Evolutionary conservation across 2,329 filamentous ascomycete genomes (phyloP).

Genomic region (Sarocladiaceae sp.): DNA sequence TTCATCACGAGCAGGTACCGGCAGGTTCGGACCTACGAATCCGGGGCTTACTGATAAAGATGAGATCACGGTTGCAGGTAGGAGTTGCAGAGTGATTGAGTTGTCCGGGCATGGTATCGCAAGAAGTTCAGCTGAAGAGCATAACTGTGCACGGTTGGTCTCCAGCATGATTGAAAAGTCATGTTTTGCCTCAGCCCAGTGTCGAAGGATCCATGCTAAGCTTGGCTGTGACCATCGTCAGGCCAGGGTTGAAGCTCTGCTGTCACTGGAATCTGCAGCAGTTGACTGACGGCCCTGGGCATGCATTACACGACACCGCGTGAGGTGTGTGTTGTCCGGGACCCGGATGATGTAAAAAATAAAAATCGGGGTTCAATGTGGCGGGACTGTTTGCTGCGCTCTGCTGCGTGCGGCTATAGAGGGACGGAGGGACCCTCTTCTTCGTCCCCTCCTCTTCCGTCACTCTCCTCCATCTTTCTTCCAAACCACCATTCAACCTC

Average conservation of each 20-base stretch:
- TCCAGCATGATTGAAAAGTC: neutral
- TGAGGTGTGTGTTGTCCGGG: neutral
- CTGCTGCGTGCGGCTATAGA: neutral
- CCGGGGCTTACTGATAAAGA: neutral
- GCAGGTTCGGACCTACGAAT: neutral
- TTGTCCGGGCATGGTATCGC: no score
- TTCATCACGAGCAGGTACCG: neutral
- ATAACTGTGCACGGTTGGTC: neutral
- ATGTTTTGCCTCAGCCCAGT: neutral
- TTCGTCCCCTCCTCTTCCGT: constrained; percentile 17
- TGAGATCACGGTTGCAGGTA: no score
- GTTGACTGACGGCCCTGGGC: no score
- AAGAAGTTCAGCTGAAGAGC: no score
- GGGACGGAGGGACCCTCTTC: constrained; percentile 3
- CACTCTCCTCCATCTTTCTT: constrained; percentile 7
- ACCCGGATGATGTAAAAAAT: neutral
- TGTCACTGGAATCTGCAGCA: neutral
- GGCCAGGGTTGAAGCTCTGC: neutral
- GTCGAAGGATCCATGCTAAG: neutral
- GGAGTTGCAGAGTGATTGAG: no score
- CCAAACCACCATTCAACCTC: constrained; percentile 3
- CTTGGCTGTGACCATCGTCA: neutral
- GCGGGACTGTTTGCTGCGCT: no score
- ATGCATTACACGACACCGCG: neutral
- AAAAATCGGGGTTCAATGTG: constrained; percentile 6